Base-by-base conservation (phyloP, 2,329 filamentous ascomycete species). In the Calonectria pseudoreteaudii region DNA sequence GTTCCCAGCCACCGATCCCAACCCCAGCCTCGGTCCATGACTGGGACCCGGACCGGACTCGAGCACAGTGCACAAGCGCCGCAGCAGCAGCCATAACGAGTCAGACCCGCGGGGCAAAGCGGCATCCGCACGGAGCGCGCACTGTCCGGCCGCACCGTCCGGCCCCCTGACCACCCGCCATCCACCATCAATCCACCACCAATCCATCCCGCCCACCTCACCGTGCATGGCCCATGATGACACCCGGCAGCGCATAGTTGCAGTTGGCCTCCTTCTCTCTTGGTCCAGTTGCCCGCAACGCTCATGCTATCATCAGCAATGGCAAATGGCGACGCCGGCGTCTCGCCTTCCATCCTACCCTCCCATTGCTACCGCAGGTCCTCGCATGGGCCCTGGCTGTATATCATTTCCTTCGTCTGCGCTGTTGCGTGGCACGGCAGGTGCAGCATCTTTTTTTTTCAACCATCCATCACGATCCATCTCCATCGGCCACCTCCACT, bases 191-290 rank as follows among this genome's bases (percentile, higher is more conserved):
- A 44, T 62, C 49, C 41, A 53, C 52, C 69, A 60, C 38, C 41
- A 64, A 66, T 58, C 44, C 49, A 52, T 73, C 66, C 72, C 71
- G 74, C 77, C 78, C 79, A 80, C 76, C 75, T 80, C 79, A 80
- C 75, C 76, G 72, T 78, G 79, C 79, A 80, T 71, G 68, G 68
- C 28, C 47, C 62, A 74, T 72, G 72, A 74, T 74, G 72, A 74
- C 72, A 72, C 58, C 70, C 66, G 60, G 72, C 72, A 75, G 71
- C 75, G 70, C 56, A 80, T 79, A 73, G 79, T 79, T 79, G 75
- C 78, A 81, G 70, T 64, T 74, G 72, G 76, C 76, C 72, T 76
- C 71, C 71, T 75, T 66, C 68, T 71, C 50, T 52, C 68, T 44
- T 65, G 56, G 56, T 62, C 30, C 56, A 14, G 56, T 41, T 38